Conservation (phyloP, 371 early-diverging fungal genomes). For the Lichtheimia ramosa region DNA sequence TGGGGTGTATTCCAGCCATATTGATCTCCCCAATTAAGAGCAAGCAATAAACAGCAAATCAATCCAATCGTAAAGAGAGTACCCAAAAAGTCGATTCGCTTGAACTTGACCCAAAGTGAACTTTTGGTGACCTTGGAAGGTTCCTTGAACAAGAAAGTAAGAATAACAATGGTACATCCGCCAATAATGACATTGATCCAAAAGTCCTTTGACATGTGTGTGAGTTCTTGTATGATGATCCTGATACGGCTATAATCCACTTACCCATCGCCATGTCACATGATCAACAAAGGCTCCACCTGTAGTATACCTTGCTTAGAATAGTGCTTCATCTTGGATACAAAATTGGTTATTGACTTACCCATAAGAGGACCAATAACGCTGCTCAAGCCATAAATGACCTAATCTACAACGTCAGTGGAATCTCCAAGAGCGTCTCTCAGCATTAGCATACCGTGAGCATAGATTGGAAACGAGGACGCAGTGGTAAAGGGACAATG, state of each 20-base stretch:
- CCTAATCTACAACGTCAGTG: too few relatives aligned
- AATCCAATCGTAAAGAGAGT: slow-evolving; percentile 15
- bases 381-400: slow-evolving; percentile 69
- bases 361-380: slow-evolving; percentile 68
- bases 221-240: too few relatives aligned
- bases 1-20: slow-evolving; percentile 17
- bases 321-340: slow-evolving; percentile 12
- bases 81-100: slow-evolving; percentile 62
- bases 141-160: slow-evolving; percentile 52
- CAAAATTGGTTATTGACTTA: slow-evolving; percentile 16
- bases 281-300: slow-evolving; percentile 73
- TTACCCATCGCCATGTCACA: slow-evolving; percentile 66
- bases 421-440: too few relatives aligned
- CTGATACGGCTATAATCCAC: background rate
- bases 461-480: slow-evolving; percentile 65
- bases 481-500: slow-evolving; percentile 59
- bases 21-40: slow-evolving; percentile 45
- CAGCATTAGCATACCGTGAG: slow-evolving; percentile 26
- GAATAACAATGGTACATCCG: slow-evolving; percentile 47
- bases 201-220: slow-evolving; percentile 40
- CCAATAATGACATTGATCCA: slow-evolving; percentile 79
- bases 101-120: slow-evolving; percentile 51
- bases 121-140: slow-evolving; percentile 37
- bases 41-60: slow-evolving; percentile 46
- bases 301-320: slow-evolving; percentile 22